Evolutionary conservation across 805 yeast genomes (phyloP), one percentile per base, ranked within the genome.

Genomic region (Spathaspora sp.): DNA sequence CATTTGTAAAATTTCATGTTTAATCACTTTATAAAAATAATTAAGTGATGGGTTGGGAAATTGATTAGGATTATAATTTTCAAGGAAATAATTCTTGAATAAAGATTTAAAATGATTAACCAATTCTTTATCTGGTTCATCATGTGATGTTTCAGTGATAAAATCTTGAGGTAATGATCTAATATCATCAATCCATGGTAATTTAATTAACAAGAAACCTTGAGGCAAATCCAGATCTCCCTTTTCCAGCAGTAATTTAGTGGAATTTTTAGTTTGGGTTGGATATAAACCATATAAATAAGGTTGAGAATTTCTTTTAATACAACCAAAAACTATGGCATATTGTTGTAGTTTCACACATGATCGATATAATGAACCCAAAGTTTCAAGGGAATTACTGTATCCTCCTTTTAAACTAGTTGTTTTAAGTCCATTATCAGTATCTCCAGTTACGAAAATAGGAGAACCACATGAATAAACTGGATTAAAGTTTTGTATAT

Each of bases 101-200:
- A 74, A 50, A 31, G 55, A 55, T 44, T 62, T 61, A 52, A 59
- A 68, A 5, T 54, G 49, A 2, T 55, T 51, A 10, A 64, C 55
- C 46, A 68, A 50, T 16, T 39, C 48, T 19, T 20, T 29, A 18
- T 54, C 55, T 18, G 50, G 52, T 14, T 55, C 32, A 2, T 65
- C 55, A 17, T 44, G 46, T 7, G 51, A 49, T 4, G 26, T 23
- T 8, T 50, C 49, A 58, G 20, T 53, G 3, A 56, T 42, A 26
- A 51, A 46, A 28, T 63, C 50, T 65, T 62, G 49, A 0, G 97
- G 97, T 3, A 82, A 65, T 32, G 79, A 75, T 48, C 97, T 73
- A 3, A 90, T 66, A 62, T 89, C 93, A 57, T 90, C 96, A 14
- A 81, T 67, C 73, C 80, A 87, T 1, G 98, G 97, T 19, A 88